Percentiles rank a stretch among this genome's conserved stretches.
These are phyloP conservation scores for Suhomyces kunorum DNA, from an alignment of 1,139 yeast genomes.

Conservation along the genomic window DNA sequence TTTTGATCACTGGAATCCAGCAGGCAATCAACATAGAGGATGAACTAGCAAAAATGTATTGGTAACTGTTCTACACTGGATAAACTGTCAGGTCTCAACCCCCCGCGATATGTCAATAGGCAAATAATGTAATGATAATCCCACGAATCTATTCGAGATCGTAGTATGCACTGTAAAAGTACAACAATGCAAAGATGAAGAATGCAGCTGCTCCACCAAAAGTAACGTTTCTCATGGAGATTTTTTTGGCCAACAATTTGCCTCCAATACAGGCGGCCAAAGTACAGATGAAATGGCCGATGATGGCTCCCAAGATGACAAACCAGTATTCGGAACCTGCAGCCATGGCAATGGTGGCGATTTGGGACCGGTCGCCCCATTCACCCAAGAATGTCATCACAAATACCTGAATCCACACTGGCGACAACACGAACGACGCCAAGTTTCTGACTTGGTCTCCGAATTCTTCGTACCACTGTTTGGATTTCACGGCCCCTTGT, in stretches of 20 bases:
- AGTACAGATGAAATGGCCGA: conserved; percentile 92
- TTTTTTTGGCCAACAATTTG: conserved; percentile 80
- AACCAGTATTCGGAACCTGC: conserved; percentile 93
- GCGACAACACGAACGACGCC: conserved; percentile 70
- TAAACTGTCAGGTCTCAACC: no score
- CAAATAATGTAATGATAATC: not conserved
- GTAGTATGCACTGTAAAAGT: conserved; percentile 66
- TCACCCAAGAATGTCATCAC: conserved; percentile 96
- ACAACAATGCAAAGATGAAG: conserved; percentile 76
- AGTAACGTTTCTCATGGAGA: conserved; percentile 89
- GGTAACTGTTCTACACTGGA: no score
- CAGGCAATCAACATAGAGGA: no score
- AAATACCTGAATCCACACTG: conserved; percentile 92
- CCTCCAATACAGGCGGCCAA: conserved; percentile 95
- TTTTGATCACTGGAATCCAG: no score
- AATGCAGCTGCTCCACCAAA: conserved; percentile 88
- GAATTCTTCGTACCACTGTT: conserved; percentile 28
- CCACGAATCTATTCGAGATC: conserved; percentile 22
- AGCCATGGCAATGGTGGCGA: conserved; percentile 98
- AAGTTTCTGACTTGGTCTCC: conserved; percentile 49
- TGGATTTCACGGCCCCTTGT: conserved; percentile 11
- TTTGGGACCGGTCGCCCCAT: conserved; percentile 99
- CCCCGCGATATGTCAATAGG: no score
- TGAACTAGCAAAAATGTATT: no score
- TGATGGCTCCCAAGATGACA: conserved; percentile 84